Evolutionary conservation across 306 rosid species (phyloP), one percentile per base, ranked within the genome.

Genomic region (Citrullus amarus): DNA sequence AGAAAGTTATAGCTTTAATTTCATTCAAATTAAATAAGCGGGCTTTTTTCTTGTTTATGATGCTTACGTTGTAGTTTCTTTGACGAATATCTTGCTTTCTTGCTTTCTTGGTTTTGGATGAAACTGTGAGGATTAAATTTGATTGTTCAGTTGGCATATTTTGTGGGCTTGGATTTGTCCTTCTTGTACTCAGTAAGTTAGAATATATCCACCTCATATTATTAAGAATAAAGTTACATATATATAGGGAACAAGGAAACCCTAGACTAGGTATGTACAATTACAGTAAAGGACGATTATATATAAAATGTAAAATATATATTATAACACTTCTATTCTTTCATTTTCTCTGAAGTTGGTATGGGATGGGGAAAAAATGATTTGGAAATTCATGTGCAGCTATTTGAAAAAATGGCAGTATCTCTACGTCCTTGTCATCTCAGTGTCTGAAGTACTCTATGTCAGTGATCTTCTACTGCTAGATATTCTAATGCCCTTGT

Each of bases 381-480:
- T 30, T 18, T 8, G 9, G 34, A 32, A 55, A 36, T n/a, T 55
- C 51, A 55, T 75, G 63, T 36, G 56, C 65, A 18, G 12, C 32
- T 75, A 34, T 8, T 41, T 41, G 11, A 32, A 43, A 43, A 43
- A 20, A 43, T 41, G 34, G 25, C 18, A 69, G 50, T 69, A 41
- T 28, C 69, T 62, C 34, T 32, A 28, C 57, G 14, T 46, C 32
- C 58, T 71, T 71, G 39, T 71, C 39, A 71, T 71, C 39, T 71
- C 76, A 25, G 50, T 30, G 32, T 34, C 28, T 0, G 30, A 46
- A 72, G 54, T 20, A 65, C 75, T 22, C 5, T 36, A 25, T 63
- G 55, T 54, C 53, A 25, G 18, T 36, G 59, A 82, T 34, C 69
- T 46, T 62, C 79, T 59, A 6, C 12, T 51, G 62, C 53, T 84